Evolutionary conservation across 2,329 filamentous ascomycete species (phyloP).

Genomic region (Colletotrichum sp.): DNA sequence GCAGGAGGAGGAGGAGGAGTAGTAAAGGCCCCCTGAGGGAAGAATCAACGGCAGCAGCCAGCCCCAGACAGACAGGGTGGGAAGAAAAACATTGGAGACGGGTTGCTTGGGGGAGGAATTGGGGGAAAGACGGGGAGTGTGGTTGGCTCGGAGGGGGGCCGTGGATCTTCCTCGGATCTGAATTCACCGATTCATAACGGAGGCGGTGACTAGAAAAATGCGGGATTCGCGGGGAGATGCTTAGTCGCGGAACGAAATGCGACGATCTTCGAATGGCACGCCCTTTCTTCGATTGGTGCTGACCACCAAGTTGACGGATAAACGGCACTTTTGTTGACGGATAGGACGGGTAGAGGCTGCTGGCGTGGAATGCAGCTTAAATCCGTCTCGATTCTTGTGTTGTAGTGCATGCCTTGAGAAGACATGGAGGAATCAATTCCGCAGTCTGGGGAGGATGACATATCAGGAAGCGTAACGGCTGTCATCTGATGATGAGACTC

Average conservation of each 20-base stretch:
- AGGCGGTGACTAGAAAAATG: background rate
- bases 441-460: background rate
- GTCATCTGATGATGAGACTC: background rate
- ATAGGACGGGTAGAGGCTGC: background rate
- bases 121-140: background rate
- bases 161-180: conserved; percentile 5
- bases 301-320: background rate
- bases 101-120: background rate
- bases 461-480: background rate
- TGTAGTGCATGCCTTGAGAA: background rate
- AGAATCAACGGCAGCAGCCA: background rate
- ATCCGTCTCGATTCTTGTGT: background rate
- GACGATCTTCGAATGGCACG: background rate
- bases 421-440: background rate
- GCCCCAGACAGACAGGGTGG: background rate
- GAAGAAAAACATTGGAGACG: background rate
- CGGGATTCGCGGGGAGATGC: background rate
- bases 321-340: background rate
- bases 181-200: background rate
- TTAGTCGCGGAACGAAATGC: background rate
- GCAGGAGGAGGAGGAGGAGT: background rate
- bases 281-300: background rate
- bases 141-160: background rate
- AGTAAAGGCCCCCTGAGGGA: background rate
- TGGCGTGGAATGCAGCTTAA: background rate